Base-by-base conservation (phyloP, 2,329 filamentous ascomycete genomes). In the Gliomastix tumulicola region DNA sequence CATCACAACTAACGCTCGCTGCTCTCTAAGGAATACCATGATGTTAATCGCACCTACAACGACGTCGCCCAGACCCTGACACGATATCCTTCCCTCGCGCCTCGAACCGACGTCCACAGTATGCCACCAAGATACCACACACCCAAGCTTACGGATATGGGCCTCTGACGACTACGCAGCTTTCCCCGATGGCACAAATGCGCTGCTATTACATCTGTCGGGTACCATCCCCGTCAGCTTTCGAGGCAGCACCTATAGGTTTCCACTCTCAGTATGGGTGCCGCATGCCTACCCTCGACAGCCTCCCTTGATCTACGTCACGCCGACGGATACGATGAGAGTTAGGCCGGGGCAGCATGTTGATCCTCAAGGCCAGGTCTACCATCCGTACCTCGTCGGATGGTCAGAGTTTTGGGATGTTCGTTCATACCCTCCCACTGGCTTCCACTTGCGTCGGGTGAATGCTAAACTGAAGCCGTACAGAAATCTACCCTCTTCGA, bases 51-150 rank as follows among this genome's bases (percentile, higher is more conserved):
- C 43, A 88, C 89, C 37, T 97, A 97, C 65, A 84, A 84, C 57
- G 89, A 97, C 62, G 82, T 94, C 49, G 89, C 86, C 44, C 83
- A 88, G 54, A 78, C 82, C 20, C 77, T 98, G 36, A 76, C 84
- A 21, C 76, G 84, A 48, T 88, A 88, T 54, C 79, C 88, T 7
- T 84, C 86, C 3, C 71, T 98, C 17, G 76, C 82, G 8, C 88
- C 89, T 19, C 79, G 86, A 49, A 98, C 92, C 42, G 89, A 97
- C 59, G 89, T 97, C 35, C 94, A 97, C 63, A 97, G 88, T 94
- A 74, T 50, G 78, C 59, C n/a, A n/a, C n/a, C n/a, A n/a, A n/a
- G n/a, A n/a, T n/a, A n/a, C 39, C 31, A 15, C 32, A 32, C 31
- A 17, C 23, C n/a, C n/a, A n/a, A n/a, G n/a, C n/a, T n/a, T n/a